Base-by-base conservation (phyloP, 257 asterid genomes). In the Scutellaria baicalensis region DNA sequence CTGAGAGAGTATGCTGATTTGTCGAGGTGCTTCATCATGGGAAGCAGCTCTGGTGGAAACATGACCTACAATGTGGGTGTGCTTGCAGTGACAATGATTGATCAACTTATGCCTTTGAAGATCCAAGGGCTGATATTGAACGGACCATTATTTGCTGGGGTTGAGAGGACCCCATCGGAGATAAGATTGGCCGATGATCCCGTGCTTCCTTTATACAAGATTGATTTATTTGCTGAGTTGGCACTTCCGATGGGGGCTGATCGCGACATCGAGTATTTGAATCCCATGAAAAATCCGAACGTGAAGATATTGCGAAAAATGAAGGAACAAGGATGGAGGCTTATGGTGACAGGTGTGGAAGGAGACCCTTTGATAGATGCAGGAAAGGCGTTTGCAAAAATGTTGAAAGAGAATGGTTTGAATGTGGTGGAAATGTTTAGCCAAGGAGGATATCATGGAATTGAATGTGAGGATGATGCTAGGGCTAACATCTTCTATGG, bases 1-100 rank as follows among this genome's bases (percentile, higher is more conserved):
- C 8, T 85, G 43, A 58, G 31, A 2, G 59, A 69, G 0, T 62
- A 62, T 6, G 90, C 82, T 0, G 92, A 88, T 23, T 43, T 85
- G 3, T 80, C 89, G 0, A 82, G 48, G n/a, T 74, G 85, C 11
- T 88, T 74, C 33, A 61, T 85, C 1, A 73, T 85, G 84, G 92
- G 95, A 0, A 18, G 47, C 1, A 88, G 92, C 50, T 79, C 92
- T 0, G 95, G 92, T 2, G 85, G 83, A 0, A 84, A 81, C 54
- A 59, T 84, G 0, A 74, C 71, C 4, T 88, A 81, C 72, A 79
- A 84, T 10, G 74, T 72, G 0, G 90, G 84, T 0, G 11, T 81
- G 8, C 74, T 69, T 0, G 82, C 66, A 0, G 66, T 27, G 3
- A 27, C 33, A 27, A 27, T 8, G 0, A 59, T 9, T 5, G 83